Evolutionary conservation across 2,329 filamentous ascomycete species (phyloP).

Genomic region (Trichoderma atrobrunneum): DNA sequence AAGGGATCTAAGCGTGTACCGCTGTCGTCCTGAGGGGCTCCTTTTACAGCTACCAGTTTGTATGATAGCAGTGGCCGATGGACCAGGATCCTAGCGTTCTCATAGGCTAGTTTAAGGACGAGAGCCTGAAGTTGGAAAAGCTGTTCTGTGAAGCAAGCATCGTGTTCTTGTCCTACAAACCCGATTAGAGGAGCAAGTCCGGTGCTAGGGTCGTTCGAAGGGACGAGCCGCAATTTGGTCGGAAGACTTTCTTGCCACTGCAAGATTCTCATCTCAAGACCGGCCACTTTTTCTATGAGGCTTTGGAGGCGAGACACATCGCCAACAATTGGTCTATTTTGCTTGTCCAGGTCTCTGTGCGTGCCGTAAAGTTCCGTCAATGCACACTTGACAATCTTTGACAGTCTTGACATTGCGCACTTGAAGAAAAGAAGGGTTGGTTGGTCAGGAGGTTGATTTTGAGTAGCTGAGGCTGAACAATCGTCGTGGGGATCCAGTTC

Average conservation of each 20-base stretch:
- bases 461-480: background rate
- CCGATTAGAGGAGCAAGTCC: too few relatives aligned
- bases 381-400: background rate
- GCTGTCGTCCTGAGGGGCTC: background rate
- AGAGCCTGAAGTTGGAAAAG: background rate
- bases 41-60: background rate
- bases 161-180: too few relatives aligned
- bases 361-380: background rate
- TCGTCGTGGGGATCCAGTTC: background rate
- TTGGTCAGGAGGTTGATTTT: background rate
- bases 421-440: background rate
- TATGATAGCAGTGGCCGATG: background rate
- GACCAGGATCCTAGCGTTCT: background rate
- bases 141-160: background rate
- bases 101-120: background rate
- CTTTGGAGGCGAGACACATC: background rate
- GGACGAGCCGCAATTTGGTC: background rate
- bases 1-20: background rate
- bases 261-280: background rate
- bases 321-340: background rate
- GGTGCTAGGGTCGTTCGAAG: background rate
- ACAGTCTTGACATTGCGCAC: background rate
- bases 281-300: background rate
- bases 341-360: background rate
- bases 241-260: background rate